Percentiles rank a stretch among this genome's conserved stretches.
These are phyloP conservation scores for Graphium sp. DNA, from an alignment of 2,329 filamentous ascomycete species.

Conservation along the genomic window DNA sequence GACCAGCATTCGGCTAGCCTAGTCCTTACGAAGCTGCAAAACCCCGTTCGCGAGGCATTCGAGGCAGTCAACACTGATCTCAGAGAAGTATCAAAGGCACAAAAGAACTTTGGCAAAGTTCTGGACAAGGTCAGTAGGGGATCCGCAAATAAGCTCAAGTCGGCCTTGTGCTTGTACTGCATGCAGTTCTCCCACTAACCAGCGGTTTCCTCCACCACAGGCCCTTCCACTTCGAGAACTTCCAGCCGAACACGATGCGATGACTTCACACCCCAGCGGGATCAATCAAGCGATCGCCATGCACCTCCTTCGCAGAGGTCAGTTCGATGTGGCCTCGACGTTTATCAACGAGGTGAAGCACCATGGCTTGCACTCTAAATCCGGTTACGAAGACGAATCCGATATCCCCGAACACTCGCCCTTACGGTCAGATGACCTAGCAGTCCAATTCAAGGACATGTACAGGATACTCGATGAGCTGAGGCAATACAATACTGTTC, in stretches of 20 bases:
- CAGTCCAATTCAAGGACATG: slow-evolving; percentile 59
- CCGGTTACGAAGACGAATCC: slow-evolving; percentile 16
- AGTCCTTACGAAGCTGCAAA: slow-evolving; percentile 70
- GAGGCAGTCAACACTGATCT: slow-evolving; percentile 67
- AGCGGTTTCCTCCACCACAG: slow-evolving; percentile 28
- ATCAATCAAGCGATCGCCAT: slow-evolving; percentile 90
- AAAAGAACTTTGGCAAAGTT: slow-evolving; percentile 71
- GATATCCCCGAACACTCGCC: slow-evolving; percentile 8
- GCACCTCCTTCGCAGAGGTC: slow-evolving; percentile 87
- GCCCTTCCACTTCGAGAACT: slow-evolving; percentile 56
- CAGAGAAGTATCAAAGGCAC: slow-evolving; percentile 66
- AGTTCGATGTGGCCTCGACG: slow-evolving; percentile 73
- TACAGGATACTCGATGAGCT: slow-evolving; percentile 74
- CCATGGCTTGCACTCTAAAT: slow-evolving; percentile 3
- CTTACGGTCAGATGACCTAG: slow-evolving; percentile 6
- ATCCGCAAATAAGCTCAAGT: no score
- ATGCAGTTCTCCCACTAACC: neutral
- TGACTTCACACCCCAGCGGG: slow-evolving; percentile 35
- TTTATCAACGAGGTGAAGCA: slow-evolving; percentile 55
- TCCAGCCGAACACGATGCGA: slow-evolving; percentile 50
- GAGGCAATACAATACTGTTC: slow-evolving; percentile 55
- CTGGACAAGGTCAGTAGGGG: slow-evolving; percentile 61
- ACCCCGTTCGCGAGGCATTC: slow-evolving; percentile 65
- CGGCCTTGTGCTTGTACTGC: no score
- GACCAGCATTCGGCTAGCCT: slow-evolving; percentile 56